Evolutionary conservation across 768 basidiomycete species (phyloP).

Genomic region (Favolaschia claudopus): DNA sequence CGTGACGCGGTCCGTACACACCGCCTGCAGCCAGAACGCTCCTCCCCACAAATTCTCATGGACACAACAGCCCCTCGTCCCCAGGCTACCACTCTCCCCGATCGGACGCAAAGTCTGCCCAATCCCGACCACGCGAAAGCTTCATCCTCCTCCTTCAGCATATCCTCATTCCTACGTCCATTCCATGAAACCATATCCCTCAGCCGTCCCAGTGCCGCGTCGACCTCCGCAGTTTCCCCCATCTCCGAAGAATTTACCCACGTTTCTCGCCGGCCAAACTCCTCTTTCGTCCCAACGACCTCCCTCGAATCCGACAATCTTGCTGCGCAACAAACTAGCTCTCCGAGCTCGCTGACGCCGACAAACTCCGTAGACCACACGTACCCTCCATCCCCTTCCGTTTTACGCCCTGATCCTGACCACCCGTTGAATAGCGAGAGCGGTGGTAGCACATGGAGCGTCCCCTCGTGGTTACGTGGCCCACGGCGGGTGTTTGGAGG

Average conservation of each 20-base stretch:
- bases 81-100: conserved; percentile 37
- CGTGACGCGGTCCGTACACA: conserved; percentile 74
- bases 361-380: conserved; percentile 62
- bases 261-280: conserved; percentile 62
- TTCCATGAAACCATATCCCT: conserved; percentile 61
- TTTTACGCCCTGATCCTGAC: conserved; percentile 56
- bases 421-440: conserved; percentile 56
- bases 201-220: conserved; percentile 35
- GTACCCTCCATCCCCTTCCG: conserved; percentile 77
- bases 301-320: conserved; percentile 43
- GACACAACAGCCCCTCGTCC: conserved; percentile 65
- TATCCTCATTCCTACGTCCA: conserved; percentile 72
- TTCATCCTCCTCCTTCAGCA: conserved; percentile 62
- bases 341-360: conserved; percentile 31
- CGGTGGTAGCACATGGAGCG: conserved; percentile 61
- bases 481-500: conserved; percentile 51
- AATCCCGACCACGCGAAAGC: conserved; percentile 40
- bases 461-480: conserved; percentile 75
- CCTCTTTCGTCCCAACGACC: conserved; percentile 67
- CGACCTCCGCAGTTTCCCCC: conserved; percentile 43
- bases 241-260: conserved; percentile 74
- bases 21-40: conserved; percentile 46
- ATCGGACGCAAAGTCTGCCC: conserved; percentile 51
- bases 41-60: conserved; percentile 50
- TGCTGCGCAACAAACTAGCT: conserved; percentile 21